These are phyloP conservation scores for Verbena officinalis DNA, from an alignment of 257 asterid genomes.

Conservation along the genomic window DNA sequence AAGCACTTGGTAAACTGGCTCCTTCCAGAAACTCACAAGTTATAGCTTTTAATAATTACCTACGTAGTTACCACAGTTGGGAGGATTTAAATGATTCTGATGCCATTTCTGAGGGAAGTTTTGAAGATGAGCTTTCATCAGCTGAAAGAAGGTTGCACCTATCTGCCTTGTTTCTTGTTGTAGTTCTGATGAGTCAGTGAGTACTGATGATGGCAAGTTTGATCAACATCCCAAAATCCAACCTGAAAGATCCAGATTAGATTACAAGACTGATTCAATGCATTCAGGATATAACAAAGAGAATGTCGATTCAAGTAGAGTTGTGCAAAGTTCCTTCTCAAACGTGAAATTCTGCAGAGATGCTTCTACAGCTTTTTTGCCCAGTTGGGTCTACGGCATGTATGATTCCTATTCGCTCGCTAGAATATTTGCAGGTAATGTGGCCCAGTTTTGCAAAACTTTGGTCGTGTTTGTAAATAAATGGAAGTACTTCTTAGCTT, in stretches of 20 bases:
- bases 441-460: conserved; percentile 12
- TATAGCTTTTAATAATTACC: conserved; percentile 33
- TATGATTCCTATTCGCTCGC: conserved; percentile 87
- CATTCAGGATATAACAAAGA: conserved; percentile 37
- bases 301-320: conserved; percentile 35
- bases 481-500: no score
- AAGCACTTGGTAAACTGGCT: neutral
- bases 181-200: conserved; percentile 52
- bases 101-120: conserved; percentile 84
- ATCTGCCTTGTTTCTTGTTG: conserved; percentile 58
- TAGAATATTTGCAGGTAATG: conserved; percentile 80
- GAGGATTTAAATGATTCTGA: conserved; percentile 77
- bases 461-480: no score
- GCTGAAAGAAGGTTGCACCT: conserved; percentile 79
- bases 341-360: conserved; percentile 43
- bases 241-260: conserved; percentile 43
- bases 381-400: conserved; percentile 93
- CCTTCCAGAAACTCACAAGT: neutral
- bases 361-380: conserved; percentile 86
- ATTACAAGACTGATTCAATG: conserved; percentile 40
- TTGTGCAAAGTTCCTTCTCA: conserved; percentile 36
- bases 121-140: conserved; percentile 80
- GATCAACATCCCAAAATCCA: conserved; percentile 37
- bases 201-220: conserved; percentile 79
- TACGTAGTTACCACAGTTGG: conserved; percentile 33